These are phyloP conservation scores for Macaranga tanarius DNA, from an alignment of 441 rosid genomes.

Conservation along the genomic window DNA sequence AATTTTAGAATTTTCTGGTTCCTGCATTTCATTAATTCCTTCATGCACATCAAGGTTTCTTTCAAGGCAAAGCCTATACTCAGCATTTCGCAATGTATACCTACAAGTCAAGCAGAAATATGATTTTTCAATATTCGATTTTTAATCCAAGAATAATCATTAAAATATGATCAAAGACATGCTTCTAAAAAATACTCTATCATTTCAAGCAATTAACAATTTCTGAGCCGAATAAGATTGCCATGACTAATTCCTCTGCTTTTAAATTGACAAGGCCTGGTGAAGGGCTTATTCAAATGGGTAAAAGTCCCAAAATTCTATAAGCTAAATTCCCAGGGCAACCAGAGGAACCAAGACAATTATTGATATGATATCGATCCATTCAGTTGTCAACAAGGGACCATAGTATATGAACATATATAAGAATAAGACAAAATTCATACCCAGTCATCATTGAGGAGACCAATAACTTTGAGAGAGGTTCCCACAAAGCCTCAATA, in stretches of 20 bases:
- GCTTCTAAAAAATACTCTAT: slow-evolving; percentile 4
- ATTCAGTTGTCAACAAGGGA: neutral
- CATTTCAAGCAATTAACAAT: slow-evolving; percentile 3
- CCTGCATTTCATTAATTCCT: slow-evolving; percentile 39
- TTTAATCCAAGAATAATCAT: neutral
- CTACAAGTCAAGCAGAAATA: slow-evolving; percentile 36
- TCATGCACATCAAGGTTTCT: slow-evolving; percentile 60
- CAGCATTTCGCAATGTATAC: slow-evolving; percentile 86
- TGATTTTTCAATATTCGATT: slow-evolving; percentile 11
- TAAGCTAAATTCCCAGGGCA: neutral
- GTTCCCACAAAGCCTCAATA: slow-evolving; percentile 89
- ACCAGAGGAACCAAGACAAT: neutral
- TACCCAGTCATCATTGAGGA: slow-evolving; percentile 99
- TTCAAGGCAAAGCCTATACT: slow-evolving; percentile 86
- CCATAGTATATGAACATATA: neutral
- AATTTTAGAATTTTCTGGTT: slow-evolving; percentile 32
- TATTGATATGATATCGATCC: neutral
- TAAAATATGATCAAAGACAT: neutral
- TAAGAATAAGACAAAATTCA: slow-evolving; percentile 17
- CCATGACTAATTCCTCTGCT: neutral
- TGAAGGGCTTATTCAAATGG: neutral
- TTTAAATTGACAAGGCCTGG: neutral
- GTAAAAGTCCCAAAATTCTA: neutral
- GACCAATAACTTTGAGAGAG: slow-evolving; percentile 76
- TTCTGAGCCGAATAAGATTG: neutral